Conservation (phyloP, 2,329 filamentous ascomycete genomes). For the Epichloe aotearoae region DNA sequence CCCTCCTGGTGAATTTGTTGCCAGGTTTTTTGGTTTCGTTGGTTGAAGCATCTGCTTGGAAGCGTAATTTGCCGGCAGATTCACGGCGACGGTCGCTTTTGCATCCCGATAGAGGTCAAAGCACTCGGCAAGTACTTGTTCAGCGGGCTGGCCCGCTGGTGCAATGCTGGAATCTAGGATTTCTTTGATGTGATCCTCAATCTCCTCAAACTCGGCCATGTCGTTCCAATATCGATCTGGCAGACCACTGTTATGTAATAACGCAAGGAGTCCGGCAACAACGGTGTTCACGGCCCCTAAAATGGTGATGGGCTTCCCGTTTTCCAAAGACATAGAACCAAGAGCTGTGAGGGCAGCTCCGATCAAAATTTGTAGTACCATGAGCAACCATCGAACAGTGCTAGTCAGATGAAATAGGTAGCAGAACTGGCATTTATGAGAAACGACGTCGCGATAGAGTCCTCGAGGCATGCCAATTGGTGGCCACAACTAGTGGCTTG, state of each 20-base stretch:
- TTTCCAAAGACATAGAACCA: constrained; percentile 25
- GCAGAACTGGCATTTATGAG: constrained; percentile 29
- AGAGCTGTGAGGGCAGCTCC: constrained; percentile 37
- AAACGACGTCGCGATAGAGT: constrained; percentile 35
- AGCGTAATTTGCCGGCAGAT: constrained; percentile 30
- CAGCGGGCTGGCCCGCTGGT: constrained; percentile 26
- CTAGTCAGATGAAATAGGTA: constrained; percentile 31
- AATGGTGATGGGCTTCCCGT: constrained; percentile 31
- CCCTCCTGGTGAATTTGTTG: background rate
- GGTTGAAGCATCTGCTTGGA: constrained; percentile 10
- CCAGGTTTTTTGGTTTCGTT: constrained; percentile 2
- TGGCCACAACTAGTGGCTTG: constrained; percentile 30
- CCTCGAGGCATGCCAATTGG: constrained; percentile 33
- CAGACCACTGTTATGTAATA: constrained; percentile 40
- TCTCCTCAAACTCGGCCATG: constrained; percentile 33
- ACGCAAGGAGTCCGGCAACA: constrained; percentile 34
- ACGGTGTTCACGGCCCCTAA: constrained; percentile 37
- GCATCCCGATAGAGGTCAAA: constrained; percentile 32
- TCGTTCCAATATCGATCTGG: constrained; percentile 38
- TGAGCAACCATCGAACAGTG: constrained; percentile 29
- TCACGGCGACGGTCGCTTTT: constrained; percentile 32
- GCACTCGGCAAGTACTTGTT: constrained; percentile 34
- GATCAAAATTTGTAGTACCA: constrained; percentile 35
- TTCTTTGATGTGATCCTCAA: constrained; percentile 37
- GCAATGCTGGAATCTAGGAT: constrained; percentile 35